A percentile compares a stretch with the other conserved stretches of the same genome.
phyloP scores from a whole-genome alignment of 192 early-diverging fungal genomes.

The Irineochytrium annulatum region DNA sequence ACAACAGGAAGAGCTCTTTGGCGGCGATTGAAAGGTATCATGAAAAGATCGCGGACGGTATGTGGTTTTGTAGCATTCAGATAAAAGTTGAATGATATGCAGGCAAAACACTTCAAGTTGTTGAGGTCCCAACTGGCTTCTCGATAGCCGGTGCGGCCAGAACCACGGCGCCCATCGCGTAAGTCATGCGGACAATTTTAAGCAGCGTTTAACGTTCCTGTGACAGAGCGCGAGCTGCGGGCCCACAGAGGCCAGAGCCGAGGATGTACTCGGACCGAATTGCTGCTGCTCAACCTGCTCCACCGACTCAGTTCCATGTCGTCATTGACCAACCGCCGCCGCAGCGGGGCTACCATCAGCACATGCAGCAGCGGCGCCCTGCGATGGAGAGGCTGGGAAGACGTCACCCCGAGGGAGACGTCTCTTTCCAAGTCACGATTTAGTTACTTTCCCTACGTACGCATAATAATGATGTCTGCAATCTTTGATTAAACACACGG shows the following conservation, averaged over 20 bases:
- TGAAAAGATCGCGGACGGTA: conserved; percentile 24
- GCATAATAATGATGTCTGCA: no score
- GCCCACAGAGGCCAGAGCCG: not conserved
- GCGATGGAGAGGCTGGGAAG: not conserved
- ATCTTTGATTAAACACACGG: no score
- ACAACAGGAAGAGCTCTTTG: conserved; percentile 3
- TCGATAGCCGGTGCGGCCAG: conserved; percentile 4
- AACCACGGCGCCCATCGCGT: not conserved
- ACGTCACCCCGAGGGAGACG: not conserved
- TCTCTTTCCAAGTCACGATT: not conserved
- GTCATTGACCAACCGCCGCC: no score
- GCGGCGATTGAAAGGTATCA: conserved; percentile 23
- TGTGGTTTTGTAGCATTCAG: not conserved
- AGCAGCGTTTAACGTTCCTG: not conserved
- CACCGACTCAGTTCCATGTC: no score
- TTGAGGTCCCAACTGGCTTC: not conserved
- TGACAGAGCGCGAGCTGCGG: not conserved
- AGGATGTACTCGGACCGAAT: conserved; percentile 3
- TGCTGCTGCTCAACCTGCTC: not conserved
- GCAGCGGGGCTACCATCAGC: no score
- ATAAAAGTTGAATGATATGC: not conserved
- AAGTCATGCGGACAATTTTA: not conserved
- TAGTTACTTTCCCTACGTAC: not conserved
- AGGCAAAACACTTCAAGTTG: not conserved
- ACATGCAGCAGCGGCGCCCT: not conserved